Conservation (phyloP, 2,329 filamentous ascomycete genomes). For the Trichophyton verrucosum region DNA sequence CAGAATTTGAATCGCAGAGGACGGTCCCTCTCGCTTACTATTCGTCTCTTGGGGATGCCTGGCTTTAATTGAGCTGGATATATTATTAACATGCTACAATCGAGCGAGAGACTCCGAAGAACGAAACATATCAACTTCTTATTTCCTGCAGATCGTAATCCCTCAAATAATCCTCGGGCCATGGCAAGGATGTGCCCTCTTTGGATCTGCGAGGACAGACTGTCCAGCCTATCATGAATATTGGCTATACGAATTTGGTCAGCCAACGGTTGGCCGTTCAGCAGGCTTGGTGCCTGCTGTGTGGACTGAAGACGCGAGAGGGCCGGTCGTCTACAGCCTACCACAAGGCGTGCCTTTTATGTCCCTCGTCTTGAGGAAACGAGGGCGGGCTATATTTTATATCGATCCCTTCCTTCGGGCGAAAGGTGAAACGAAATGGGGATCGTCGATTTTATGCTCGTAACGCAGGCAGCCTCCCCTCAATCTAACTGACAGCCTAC, state of each 20-base stretch:
- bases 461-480: not conserved
- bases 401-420: not conserved
- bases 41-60: not conserved
- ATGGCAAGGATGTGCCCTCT: not conserved
- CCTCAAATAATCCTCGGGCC: not conserved
- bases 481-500: not conserved
- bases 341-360: not conserved
- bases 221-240: slow-evolving; percentile 1
- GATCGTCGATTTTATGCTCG: not conserved
- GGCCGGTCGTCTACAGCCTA: not conserved
- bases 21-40: not conserved
- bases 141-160: not conserved
- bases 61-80: not conserved
- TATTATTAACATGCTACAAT: not conserved
- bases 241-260: not conserved
- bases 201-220: not conserved
- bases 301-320: not conserved
- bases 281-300: not conserved
- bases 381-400: not conserved
- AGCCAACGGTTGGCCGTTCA: not conserved
- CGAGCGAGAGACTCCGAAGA: not conserved
- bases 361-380: not conserved
- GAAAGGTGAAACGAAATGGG: not conserved
- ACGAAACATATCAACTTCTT: slow-evolving; percentile 1
- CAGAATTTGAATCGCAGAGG: not conserved